phyloP scores from a whole-genome alignment of 345 rosid species.

The Angophora floribunda region DNA sequence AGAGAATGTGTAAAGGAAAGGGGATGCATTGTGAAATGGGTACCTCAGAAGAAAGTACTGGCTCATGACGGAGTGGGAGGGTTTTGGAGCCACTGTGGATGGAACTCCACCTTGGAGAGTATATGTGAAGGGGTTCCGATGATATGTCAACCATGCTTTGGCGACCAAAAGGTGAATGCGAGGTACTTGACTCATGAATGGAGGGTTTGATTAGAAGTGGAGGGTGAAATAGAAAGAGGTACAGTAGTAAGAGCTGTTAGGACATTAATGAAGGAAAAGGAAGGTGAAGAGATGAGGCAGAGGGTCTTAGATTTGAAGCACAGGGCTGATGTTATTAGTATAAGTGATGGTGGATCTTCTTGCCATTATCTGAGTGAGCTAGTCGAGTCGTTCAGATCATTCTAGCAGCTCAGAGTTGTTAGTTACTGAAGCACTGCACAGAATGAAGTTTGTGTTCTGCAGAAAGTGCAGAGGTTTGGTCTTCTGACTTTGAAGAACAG shows the following conservation, averaged over 20 bases:
- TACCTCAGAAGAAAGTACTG: constrained; percentile 29
- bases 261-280: constrained; percentile 14
- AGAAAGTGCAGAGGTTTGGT: neutral
- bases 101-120: constrained; percentile 45
- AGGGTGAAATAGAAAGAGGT: constrained; percentile 10
- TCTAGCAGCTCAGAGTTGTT: neutral
- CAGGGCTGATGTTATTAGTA: constrained; percentile 1
- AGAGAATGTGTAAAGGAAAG: constrained; percentile 7
- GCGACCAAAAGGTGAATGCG: constrained; percentile 29
- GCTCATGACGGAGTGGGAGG: constrained; percentile 23
- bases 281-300: constrained; percentile 31
- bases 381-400: constrained; percentile 7
- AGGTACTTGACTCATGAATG: constrained; percentile 32
- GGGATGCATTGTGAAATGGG: constrained; percentile 37
- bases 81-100: constrained; percentile 44
- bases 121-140: constrained; percentile 30
- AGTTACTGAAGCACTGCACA: neutral
- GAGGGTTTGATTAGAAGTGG: constrained; percentile 23
- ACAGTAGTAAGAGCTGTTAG: constrained; percentile 13
- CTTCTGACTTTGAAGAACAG: neutral
- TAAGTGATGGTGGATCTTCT: constrained; percentile 12
- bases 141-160: constrained; percentile 22
- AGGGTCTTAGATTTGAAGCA: constrained; percentile 8
- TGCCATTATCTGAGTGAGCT: constrained; percentile 4
- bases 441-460: neutral